Evolutionary conservation across 768 basidiomycete genomes (phyloP), one percentile per base, ranked within the genome.

Genomic region (Pleurotus djamor): DNA sequence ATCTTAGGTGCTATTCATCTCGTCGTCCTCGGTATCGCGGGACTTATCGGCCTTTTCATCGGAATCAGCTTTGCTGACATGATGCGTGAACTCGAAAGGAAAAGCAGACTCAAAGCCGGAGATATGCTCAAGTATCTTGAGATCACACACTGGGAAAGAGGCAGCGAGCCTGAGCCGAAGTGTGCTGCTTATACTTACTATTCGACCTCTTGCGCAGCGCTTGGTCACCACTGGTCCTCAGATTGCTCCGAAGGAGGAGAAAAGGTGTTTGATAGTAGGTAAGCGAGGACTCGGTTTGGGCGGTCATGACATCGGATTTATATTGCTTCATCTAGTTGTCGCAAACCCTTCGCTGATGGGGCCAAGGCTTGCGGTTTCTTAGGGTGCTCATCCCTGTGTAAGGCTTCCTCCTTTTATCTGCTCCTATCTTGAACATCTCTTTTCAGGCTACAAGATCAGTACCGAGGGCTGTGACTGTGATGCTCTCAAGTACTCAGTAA

Each of bases 141-240:
- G n/a, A 35, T 58, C 37, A 48, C 48, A 17, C 48, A 58, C 41
- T 58, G 57, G 57, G 57, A 58, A 33, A 45, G 57, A 16, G 56
- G 57, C 33, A 33, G 21, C 9, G 57, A 58, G 45, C 57, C 57
- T 21, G 57, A 58, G 33, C 57, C 57, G n/a, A 58, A 58, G 32
- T 58, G 57, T 48, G 45, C 57, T 32, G 57, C 57, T 45, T 58
- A 58, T 48, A 58, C 48, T 34, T 58, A 58, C 28, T 58, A 58
- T n/a, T 58, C 57, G 33, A 58, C 57, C 13, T 58, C 57, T 14
- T 58, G 57, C 45, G 45, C 21, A 5, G 57, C 57, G 17, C 57
- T 58, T 33, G 57, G 57, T 4, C 36, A 35, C 1, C 36, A 45
- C 17, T 58, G 57, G 57, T 58, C 57, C 16, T 58, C 57, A 12